These are phyloP conservation scores for Phytopythium chamaehyphon DNA, from an alignment of 352 stramenopile genomes.

Conservation along the genomic window DNA sequence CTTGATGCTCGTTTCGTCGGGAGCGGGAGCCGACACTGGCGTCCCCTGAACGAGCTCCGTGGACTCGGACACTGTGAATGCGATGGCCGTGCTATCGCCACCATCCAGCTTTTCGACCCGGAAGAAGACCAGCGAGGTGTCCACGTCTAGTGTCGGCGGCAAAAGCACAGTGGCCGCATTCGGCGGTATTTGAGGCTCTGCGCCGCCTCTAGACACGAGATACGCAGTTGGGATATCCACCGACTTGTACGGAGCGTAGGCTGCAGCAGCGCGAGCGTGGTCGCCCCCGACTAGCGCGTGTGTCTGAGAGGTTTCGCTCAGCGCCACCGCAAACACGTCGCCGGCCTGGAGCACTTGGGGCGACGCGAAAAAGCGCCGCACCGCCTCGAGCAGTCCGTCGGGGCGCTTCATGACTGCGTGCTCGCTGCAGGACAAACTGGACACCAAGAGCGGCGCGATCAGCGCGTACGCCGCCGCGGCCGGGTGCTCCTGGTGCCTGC, in stretches of 20 bases:
- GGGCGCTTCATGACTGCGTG: constrained; percentile 51
- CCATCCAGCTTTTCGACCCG: constrained; percentile 55
- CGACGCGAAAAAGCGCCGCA: constrained; percentile 53
- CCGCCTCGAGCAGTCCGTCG: constrained; percentile 52
- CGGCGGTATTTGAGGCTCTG: constrained; percentile 3
- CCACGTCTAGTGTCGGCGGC: constrained; percentile 43
- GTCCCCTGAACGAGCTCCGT: constrained; percentile 70
- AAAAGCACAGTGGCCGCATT: constrained; percentile 17
- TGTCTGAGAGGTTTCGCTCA: constrained; percentile 38
- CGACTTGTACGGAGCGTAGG: constrained; percentile 36
- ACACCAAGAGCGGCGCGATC: constrained; percentile 59
- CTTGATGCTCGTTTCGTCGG: constrained; percentile 54
- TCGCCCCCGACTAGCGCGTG: constrained; percentile 16
- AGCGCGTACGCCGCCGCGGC: constrained; percentile 47
- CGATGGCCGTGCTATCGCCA: constrained; percentile 21
- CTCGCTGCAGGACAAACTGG: constrained; percentile 51
- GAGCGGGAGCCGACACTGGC: constrained; percentile 37
- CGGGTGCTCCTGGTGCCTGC: constrained; percentile 50
- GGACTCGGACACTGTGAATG: constrained; percentile 47
- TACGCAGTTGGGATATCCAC: constrained; percentile 35
- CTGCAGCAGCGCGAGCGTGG: constrained; percentile 8
- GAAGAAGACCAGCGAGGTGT: constrained; percentile 76
- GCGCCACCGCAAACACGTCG: constrained; percentile 63
- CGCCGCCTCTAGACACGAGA: constrained; percentile 10
- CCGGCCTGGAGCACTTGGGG: constrained; percentile 61